Conservation (phyloP, 495 filamentous ascomycete genomes). For the Aspergillus avenaceus region DNA sequence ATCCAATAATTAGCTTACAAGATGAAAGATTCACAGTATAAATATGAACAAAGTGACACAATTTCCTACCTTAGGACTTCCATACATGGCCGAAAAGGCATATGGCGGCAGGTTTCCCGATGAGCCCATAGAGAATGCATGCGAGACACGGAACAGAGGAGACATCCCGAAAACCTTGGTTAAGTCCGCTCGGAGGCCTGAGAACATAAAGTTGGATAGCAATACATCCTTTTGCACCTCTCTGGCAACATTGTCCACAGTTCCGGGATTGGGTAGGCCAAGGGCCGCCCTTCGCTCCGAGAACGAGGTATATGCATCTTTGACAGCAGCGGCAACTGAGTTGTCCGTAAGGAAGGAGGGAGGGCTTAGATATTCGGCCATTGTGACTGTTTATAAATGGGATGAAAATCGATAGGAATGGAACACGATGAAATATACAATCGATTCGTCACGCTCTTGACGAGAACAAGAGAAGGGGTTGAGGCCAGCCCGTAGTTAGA, state of each 20-base stretch:
- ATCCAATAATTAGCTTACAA: conserved; percentile 5
- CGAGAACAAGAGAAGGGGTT: conserved; percentile 17
- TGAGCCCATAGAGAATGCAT: conserved; percentile 89
- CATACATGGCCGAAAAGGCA: conserved; percentile 88
- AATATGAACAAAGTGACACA: neutral
- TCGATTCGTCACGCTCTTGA: conserved; percentile 1
- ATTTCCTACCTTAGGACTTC: conserved; percentile 76
- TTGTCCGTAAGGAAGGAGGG: conserved; percentile 70
- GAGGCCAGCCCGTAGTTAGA: conserved; percentile 31
- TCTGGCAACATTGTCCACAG: conserved; percentile 82
- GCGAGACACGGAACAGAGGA: conserved; percentile 94
- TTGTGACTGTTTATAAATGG: conserved; percentile 23
- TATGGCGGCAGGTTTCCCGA: conserved; percentile 83
- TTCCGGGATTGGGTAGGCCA: conserved; percentile 86
- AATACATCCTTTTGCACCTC: conserved; percentile 95
- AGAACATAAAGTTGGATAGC: conserved; percentile 91
- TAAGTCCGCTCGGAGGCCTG: conserved; percentile 88
- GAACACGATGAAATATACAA: neutral
- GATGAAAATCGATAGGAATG: neutral
- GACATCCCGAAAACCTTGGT: conserved; percentile 91
- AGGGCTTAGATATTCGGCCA: conserved; percentile 48
- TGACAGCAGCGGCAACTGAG: conserved; percentile 60
- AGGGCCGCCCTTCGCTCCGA: conserved; percentile 79
- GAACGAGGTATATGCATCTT: conserved; percentile 79
- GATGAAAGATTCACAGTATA: neutral